Percentiles rank a stretch among this genome's conserved stretches.
Evolutionary conservation across 2,329 filamentous ascomycete genomes (phyloP).

Genomic region (Thelonectria blattea): DNA sequence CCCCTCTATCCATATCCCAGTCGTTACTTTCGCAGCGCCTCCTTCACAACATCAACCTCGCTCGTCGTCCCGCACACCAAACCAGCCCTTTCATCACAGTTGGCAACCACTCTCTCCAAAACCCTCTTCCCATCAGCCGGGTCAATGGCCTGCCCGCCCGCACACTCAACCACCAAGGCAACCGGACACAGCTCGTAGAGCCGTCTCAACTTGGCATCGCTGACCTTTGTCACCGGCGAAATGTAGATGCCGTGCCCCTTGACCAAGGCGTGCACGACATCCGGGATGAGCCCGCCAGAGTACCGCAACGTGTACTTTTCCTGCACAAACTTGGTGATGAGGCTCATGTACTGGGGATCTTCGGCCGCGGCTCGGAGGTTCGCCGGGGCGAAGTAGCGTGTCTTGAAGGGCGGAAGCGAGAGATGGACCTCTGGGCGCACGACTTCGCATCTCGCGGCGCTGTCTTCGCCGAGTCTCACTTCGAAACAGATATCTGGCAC

Average conservation of each 20-base stretch:
- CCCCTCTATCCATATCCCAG: neutral
- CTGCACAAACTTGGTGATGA: slow-evolving; percentile 57
- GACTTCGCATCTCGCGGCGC: slow-evolving; percentile 42
- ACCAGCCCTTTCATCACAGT: slow-evolving; percentile 57
- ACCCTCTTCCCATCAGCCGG: slow-evolving; percentile 50
- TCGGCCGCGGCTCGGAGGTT: slow-evolving; percentile 65
- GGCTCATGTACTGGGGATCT: slow-evolving; percentile 52
- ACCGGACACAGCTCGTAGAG: slow-evolving; percentile 66
- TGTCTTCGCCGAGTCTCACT: slow-evolving; percentile 48
- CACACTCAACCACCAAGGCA: slow-evolving; percentile 66
- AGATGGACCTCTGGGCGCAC: slow-evolving; percentile 51
- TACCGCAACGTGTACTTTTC: slow-evolving; percentile 65
- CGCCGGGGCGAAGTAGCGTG: slow-evolving; percentile 67
- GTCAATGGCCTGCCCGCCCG: slow-evolving; percentile 62
- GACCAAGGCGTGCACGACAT: slow-evolving; percentile 63
- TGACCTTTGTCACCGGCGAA: slow-evolving; percentile 58
- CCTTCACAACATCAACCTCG: slow-evolving; percentile 52
- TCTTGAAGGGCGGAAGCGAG: slow-evolving; percentile 47
- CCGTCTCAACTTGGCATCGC: slow-evolving; percentile 62
- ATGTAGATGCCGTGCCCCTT: slow-evolving; percentile 69
- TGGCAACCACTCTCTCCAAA: slow-evolving; percentile 45
- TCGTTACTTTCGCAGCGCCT: slow-evolving; percentile 19
- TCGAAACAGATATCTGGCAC: slow-evolving; percentile 55
- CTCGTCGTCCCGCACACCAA: slow-evolving; percentile 56
- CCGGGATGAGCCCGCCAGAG: slow-evolving; percentile 65